Percentiles rank a stretch among this genome's conserved stretches.
Conservation (phyloP, 306 rosid species). For the Crotalaria pallida region DNA sequence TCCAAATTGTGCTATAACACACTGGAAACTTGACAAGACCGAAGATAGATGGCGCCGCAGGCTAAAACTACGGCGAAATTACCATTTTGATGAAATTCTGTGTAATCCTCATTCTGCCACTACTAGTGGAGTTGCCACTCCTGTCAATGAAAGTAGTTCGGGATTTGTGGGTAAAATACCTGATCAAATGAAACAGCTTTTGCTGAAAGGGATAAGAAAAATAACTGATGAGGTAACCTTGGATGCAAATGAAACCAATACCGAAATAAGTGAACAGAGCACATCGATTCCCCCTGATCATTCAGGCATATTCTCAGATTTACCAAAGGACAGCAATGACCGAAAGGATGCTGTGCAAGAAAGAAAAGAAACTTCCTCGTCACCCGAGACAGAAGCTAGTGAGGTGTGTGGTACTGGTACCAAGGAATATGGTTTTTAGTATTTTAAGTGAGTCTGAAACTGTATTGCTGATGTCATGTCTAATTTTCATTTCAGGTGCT, state of each 20-base stretch:
- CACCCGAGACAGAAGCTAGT: slow-evolving; percentile 64
- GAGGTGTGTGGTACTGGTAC: slow-evolving; percentile 53
- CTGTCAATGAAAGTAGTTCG: slow-evolving; percentile 58
- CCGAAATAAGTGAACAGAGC: slow-evolving; percentile 53
- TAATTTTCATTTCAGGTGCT: slow-evolving; percentile 68
- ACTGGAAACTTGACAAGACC: slow-evolving; percentile 96
- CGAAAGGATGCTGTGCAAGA: slow-evolving; percentile 60
- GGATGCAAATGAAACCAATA: slow-evolving; percentile 51
- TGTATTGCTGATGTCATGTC: slow-evolving; percentile 5
- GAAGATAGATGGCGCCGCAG: slow-evolving; percentile 91
- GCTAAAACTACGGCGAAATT: slow-evolving; percentile 75
- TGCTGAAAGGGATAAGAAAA: slow-evolving; percentile 78
- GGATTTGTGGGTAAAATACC: slow-evolving; percentile 74
- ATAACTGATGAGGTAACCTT: slow-evolving; percentile 81
- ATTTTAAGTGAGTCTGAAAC: slow-evolving; percentile 3
- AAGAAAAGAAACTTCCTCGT: slow-evolving; percentile 52
- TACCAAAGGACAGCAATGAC: slow-evolving; percentile 50
- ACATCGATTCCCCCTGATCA: slow-evolving; percentile 38
- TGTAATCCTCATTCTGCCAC: slow-evolving; percentile 61
- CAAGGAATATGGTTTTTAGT: slow-evolving; percentile 16
- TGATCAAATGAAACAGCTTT: slow-evolving; percentile 87
- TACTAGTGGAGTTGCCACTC: slow-evolving; percentile 34
- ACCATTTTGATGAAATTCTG: slow-evolving; percentile 86
- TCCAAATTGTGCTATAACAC: slow-evolving; percentile 60
- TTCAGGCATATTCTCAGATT: slow-evolving; percentile 56